phyloP scores from a whole-genome alignment of 768 basidiomycete genomes.

The Kwoniella mangroviensis region DNA sequence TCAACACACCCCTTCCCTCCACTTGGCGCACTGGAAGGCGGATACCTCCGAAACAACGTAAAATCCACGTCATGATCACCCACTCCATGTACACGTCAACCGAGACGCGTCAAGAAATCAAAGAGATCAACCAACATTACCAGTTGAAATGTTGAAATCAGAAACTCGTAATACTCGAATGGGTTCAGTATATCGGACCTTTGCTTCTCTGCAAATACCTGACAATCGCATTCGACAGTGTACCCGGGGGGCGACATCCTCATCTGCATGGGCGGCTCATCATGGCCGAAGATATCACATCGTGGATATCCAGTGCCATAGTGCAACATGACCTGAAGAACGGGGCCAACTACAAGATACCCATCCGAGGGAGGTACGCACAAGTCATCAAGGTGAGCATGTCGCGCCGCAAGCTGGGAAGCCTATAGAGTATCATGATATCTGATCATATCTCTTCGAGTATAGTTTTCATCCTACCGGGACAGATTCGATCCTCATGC shows the following conservation, averaged over 20 bases:
- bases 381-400: slow-evolving; percentile 33
- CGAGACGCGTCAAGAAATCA: slow-evolving; percentile 1
- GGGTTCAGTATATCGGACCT: not conserved
- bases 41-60: not conserved
- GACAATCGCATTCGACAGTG: not conserved
- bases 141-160: not conserved
- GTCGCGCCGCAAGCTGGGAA: not conserved
- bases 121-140: slow-evolving; percentile 6
- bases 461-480: slow-evolving; percentile 40
- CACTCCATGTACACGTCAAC: slow-evolving; percentile 10
- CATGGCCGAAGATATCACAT: slow-evolving; percentile 36
- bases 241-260: not conserved
- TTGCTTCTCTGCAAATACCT: not conserved
- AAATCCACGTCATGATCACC: slow-evolving; percentile 7
- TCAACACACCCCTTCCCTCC: not conserved
- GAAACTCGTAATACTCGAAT: not conserved
- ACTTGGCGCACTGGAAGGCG: not conserved
- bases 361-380: slow-evolving; percentile 21
- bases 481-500: slow-evolving; percentile 24
- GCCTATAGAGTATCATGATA: too few species aligned
- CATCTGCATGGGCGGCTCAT: not conserved
- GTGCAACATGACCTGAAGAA: slow-evolving; percentile 35
- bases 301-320: slow-evolving; percentile 36
- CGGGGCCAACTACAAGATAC: slow-evolving; percentile 30
- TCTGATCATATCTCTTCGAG: too few species aligned